A percentile compares a stretch with the other conserved stretches of the same genome.
Evolutionary conservation across 768 basidiomycete species (phyloP).

Genomic region (Suillus luteus): DNA sequence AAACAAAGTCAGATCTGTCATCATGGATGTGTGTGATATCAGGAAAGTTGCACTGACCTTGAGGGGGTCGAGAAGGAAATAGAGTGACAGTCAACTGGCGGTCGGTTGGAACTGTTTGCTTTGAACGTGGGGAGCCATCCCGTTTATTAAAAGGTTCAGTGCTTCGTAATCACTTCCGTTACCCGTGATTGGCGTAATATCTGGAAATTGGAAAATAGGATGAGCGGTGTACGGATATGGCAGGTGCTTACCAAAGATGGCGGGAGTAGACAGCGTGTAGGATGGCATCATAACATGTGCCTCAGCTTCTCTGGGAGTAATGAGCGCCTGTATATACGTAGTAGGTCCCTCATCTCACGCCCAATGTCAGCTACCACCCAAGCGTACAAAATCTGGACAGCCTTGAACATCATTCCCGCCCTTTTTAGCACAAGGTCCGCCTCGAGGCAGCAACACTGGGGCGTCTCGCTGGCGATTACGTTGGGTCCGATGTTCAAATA

Average conservation of each 20-base stretch:
- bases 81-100: background rate
- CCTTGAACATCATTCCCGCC: background rate
- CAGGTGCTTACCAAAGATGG: constrained; percentile 19
- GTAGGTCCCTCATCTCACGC: constrained; percentile 2
- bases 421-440: constrained; percentile 11
- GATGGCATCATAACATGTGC: constrained; percentile 18
- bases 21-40: background rate
- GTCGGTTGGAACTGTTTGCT: background rate
- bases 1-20: background rate
- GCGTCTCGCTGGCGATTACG: constrained; percentile 1
- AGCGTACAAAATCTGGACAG: background rate
- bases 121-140: background rate
- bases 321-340: constrained; percentile 5
- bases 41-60: constrained; percentile 4
- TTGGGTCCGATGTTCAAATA: background rate
- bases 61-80: background rate
- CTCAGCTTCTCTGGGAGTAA: constrained; percentile 9
- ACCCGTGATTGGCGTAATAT: constrained; percentile 7
- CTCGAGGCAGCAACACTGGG: constrained; percentile 18
- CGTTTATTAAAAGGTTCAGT: constrained; percentile 11
- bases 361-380: constrained; percentile 10
- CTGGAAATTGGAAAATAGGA: constrained; percentile 1
- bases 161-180: constrained; percentile 6
- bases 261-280: constrained; percentile 22
- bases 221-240: constrained; percentile 5